A percentile compares a stretch with the other conserved stretches of the same genome.
Evolutionary conservation across 1,139 yeast species (phyloP).

Genomic region (Scheffersomyces quercinus): DNA sequence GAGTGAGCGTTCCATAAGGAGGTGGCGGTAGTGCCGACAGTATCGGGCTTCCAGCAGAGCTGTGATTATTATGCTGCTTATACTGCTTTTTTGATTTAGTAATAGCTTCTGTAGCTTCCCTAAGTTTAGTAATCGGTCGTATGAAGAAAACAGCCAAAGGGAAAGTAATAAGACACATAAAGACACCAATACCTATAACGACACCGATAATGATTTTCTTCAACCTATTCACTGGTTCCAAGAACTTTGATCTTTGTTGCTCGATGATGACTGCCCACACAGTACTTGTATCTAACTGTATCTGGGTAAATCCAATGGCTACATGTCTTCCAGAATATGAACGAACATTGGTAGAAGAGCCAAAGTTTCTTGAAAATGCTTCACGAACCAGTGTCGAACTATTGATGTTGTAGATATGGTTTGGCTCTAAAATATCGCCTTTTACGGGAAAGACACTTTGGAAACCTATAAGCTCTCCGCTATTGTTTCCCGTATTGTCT

Average conservation of each 20-base stretch:
- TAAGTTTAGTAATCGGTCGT: slow-evolving; percentile 76
- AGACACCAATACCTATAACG: slow-evolving; percentile 75
- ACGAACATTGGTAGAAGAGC: slow-evolving; percentile 49
- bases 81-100: slow-evolving; percentile 35
- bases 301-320: slow-evolving; percentile 72
- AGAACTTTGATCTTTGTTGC: slow-evolving; percentile 59
- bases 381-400: slow-evolving; percentile 36
- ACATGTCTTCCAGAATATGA: slow-evolving; percentile 45
- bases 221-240: slow-evolving; percentile 62
- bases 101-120: slow-evolving; percentile 77
- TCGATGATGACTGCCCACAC: slow-evolving; percentile 80
- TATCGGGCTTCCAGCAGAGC: slow-evolving; percentile 4
- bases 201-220: slow-evolving; percentile 75
- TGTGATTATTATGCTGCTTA: slow-evolving; percentile 6
- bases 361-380: slow-evolving; percentile 42
- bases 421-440: slow-evolving; percentile 21
- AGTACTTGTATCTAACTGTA: slow-evolving; percentile 47
- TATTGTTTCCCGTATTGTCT: slow-evolving; percentile 9
- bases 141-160: slow-evolving; percentile 86
- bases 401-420: slow-evolving; percentile 28
- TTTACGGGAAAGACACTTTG: slow-evolving; percentile 37
- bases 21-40: slow-evolving; percentile 3
- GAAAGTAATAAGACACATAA: slow-evolving; percentile 72
- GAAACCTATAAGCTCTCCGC: slow-evolving; percentile 28
- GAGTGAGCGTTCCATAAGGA: neutral